phyloP scores from a whole-genome alignment of 2,329 filamentous ascomycete species.

The Pestalotiopsis sp. region DNA sequence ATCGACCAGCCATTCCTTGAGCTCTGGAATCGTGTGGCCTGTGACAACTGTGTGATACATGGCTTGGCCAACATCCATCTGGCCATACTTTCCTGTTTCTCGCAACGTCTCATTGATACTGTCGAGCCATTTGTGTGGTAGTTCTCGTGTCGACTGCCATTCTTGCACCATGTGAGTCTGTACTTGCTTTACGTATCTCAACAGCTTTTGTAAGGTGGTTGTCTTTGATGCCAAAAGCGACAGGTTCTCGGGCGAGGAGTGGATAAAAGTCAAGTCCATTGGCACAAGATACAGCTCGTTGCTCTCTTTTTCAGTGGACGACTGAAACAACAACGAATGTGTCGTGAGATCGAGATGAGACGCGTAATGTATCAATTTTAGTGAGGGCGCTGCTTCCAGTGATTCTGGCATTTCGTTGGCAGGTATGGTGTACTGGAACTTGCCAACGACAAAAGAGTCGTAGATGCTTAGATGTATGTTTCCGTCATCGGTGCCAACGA shows the following conservation, averaged over 20 bases:
- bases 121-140: conserved; percentile 77
- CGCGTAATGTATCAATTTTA: conserved; percentile 60
- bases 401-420: conserved; percentile 30
- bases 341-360: conserved; percentile 77
- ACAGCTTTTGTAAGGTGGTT: conserved; percentile 82
- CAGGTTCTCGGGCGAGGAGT: conserved; percentile 76
- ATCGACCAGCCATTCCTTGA: conserved; percentile 89
- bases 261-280: conserved; percentile 82
- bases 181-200: conserved; percentile 83
- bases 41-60: conserved; percentile 85
- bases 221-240: conserved; percentile 85
- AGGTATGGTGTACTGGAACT: conserved; percentile 51
- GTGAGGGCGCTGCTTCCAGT: conserved; percentile 21
- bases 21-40: conserved; percentile 72
- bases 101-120: conserved; percentile 77
- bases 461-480: conserved; percentile 79
- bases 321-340: conserved; percentile 68
- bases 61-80: conserved; percentile 68
- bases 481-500: conserved; percentile 73
- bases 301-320: conserved; percentile 39
- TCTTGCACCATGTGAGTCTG: conserved; percentile 79
- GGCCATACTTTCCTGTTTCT: conserved; percentile 61
- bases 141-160: conserved; percentile 80
- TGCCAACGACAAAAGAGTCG: conserved; percentile 80
- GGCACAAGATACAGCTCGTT: conserved; percentile 65